Evolutionary conservation across 2,329 filamentous ascomycete genomes (phyloP).

Genomic region (Chalaropsis ovoidea): DNA sequence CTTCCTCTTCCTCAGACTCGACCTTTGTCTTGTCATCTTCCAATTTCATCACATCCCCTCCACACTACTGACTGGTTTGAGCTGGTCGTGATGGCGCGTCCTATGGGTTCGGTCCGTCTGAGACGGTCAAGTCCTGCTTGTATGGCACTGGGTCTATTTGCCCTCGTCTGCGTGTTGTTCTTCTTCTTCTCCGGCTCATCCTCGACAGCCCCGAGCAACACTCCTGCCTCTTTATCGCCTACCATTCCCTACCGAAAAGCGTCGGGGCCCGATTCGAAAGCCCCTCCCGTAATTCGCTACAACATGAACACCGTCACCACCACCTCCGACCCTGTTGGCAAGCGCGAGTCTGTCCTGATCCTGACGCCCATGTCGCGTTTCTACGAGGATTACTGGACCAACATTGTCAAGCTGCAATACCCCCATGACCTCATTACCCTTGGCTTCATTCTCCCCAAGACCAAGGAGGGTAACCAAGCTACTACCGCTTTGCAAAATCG

Average conservation of each 20-base stretch:
- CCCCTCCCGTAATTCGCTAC: constrained; percentile 84
- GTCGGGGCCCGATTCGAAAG: constrained; percentile 33
- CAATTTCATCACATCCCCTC: background rate
- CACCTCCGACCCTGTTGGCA: constrained; percentile 61
- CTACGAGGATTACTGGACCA: constrained; percentile 93
- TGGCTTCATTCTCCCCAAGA: constrained; percentile 93
- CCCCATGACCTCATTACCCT: constrained; percentile 91
- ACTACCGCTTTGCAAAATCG: constrained; percentile 73
- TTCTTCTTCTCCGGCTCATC: constrained; percentile 45
- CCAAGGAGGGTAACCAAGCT: constrained; percentile 79
- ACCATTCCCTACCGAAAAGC: constrained; percentile 55
- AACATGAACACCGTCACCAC: constrained; percentile 91
- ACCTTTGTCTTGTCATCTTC: background rate
- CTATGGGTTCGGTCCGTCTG: constrained; percentile 57
- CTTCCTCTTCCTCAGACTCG: background rate
- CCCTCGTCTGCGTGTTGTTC: constrained; percentile 62
- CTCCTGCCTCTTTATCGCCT: constrained; percentile 28
- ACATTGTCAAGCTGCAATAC: constrained; percentile 71
- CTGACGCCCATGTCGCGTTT: constrained; percentile 88
- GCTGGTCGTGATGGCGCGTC: constrained; percentile 41
- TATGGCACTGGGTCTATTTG: constrained; percentile 55
- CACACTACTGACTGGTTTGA: background rate
- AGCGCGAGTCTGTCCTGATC: constrained; percentile 78
- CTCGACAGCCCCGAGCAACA: constrained; percentile 36
- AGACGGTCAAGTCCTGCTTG: constrained; percentile 73